Evolutionary conservation across 176 grass and related monocot genomes (phyloP).

Genomic region (Tillandsia leiboldiana): DNA sequence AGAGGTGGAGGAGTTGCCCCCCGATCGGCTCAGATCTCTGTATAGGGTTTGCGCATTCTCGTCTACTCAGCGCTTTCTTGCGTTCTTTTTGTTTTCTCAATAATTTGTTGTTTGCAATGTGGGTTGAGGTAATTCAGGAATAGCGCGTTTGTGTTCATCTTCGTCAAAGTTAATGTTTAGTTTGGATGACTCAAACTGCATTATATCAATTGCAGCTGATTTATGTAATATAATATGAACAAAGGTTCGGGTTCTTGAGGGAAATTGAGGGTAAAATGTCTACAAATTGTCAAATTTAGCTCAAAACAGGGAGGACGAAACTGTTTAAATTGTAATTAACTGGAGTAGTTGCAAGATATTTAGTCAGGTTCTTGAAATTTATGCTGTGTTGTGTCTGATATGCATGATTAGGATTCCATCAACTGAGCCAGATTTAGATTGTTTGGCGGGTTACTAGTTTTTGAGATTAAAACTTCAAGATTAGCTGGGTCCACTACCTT

Average conservation of each 20-base stretch:
- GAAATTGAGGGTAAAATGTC: no score
- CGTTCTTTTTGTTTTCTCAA: not conserved
- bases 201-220: no score
- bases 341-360: not conserved
- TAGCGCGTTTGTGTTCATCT: not conserved
- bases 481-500: not conserved
- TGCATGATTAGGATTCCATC: not conserved
- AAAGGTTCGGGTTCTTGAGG: no score
- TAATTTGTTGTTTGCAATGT: not conserved
- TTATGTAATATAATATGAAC: no score
- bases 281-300: no score
- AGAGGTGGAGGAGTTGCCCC: conserved; percentile 17
- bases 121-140: not conserved
- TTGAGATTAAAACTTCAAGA: not conserved
- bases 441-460: not conserved
- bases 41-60: conserved; percentile 38
- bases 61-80: not conserved
- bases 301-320: no score
- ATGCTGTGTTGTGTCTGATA: not conserved
- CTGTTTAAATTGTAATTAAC: no score
- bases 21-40: conserved; percentile 56
- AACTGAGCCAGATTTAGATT: not conserved
- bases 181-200: no score
- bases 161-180: not conserved
- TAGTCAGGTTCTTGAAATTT: not conserved